A percentile compares a stretch with the other conserved stretches of the same genome.
These are phyloP conservation scores for Suhomyces terraborum DNA, from an alignment of 1,139 yeast genomes.

Conservation along the genomic window DNA sequence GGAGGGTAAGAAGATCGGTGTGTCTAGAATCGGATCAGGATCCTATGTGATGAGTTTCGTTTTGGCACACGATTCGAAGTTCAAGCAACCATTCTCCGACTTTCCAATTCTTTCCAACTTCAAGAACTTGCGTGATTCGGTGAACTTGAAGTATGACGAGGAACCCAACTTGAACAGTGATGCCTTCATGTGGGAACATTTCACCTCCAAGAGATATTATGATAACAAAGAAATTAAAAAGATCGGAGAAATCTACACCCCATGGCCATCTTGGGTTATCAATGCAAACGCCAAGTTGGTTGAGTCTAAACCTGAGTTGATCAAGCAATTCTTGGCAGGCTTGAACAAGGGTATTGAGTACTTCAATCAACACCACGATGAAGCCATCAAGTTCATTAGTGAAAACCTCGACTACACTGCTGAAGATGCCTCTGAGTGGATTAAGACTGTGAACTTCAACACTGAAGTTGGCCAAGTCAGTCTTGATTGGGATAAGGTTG, in stretches of 20 bases:
- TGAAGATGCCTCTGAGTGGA: slow-evolving; percentile 80
- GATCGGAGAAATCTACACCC: slow-evolving; percentile 88
- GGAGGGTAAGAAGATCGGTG: slow-evolving; percentile 67
- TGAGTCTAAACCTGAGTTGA: slow-evolving; percentile 25
- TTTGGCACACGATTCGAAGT: slow-evolving; percentile 61
- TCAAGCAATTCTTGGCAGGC: slow-evolving; percentile 51
- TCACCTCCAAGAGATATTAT: slow-evolving; percentile 83
- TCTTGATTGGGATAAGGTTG: slow-evolving; percentile 54
- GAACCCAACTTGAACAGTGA: slow-evolving; percentile 49
- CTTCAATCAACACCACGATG: slow-evolving; percentile 60
- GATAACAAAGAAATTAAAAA: slow-evolving; percentile 76
- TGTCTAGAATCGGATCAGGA: slow-evolving; percentile 89
- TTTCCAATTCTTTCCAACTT: slow-evolving; percentile 69
- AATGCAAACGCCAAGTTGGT: slow-evolving; percentile 48
- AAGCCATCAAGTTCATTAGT: slow-evolving; percentile 66
- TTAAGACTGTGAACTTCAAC: slow-evolving; percentile 70
- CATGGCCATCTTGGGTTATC: slow-evolving; percentile 96
- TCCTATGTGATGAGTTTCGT: slow-evolving; percentile 91
- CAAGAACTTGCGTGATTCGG: slow-evolving; percentile 75
- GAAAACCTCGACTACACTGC: slow-evolving; percentile 71
- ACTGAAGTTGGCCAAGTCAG: slow-evolving; percentile 40
- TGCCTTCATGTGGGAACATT: slow-evolving; percentile 95
- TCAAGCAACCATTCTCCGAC: slow-evolving; percentile 47
- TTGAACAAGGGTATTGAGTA: slow-evolving; percentile 68
- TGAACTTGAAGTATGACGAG: slow-evolving; percentile 52